Evolutionary conservation across 2,329 filamentous ascomycete species (phyloP), one percentile per base, ranked within the genome.

Genomic region (Fusarium heterosporum): DNA sequence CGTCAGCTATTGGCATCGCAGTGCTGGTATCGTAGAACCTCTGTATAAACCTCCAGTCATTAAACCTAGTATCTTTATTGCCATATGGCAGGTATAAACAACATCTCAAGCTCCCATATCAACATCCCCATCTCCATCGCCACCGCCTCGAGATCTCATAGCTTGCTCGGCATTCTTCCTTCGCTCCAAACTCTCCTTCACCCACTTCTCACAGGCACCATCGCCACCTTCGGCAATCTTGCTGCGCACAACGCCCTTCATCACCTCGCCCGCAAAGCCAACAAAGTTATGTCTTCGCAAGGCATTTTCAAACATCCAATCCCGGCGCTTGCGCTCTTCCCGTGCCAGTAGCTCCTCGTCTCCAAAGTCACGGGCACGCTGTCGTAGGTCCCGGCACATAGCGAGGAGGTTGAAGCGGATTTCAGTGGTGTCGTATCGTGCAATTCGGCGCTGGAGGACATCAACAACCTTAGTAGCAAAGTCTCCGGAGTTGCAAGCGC

Each of bases 401-500:
- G 95, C 96, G 76, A 99, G 87, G 53, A 99, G 84, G 78, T 99
- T 99, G 83, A 99, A 99, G 42, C 93, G 87, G 65, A 98, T 97
- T 84, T 99, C 96, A 1, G 89, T 86, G 17, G 88, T 82, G 16
- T 93, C 93, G 78, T 99, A 98, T 56, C 95, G 86, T 61, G 86
- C 90, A 71, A 99, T 91, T 53, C 96, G 88, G 57, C 90, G 85
- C 79, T 93, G 92, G 59, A 99, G 83, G 36, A 98, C 94, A n/a
- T 92, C 83, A 66, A 97, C 93, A 46, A 98, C 91, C 72, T 89
- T 90, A 55, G 87, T 82, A 1, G 93, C 89, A 76, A 99, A 98
- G 32, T 89, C 83, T 3, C 87, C 85, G n/a, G 81, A 74, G 1
- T 84, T 82, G 78, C 93, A 96, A 5, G 85, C 68, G 28, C 95